A percentile compares a stretch with the other conserved stretches of the same genome.
Conservation (phyloP, 495 filamentous ascomycete genomes). For the Aspergillus coremiiformis region DNA sequence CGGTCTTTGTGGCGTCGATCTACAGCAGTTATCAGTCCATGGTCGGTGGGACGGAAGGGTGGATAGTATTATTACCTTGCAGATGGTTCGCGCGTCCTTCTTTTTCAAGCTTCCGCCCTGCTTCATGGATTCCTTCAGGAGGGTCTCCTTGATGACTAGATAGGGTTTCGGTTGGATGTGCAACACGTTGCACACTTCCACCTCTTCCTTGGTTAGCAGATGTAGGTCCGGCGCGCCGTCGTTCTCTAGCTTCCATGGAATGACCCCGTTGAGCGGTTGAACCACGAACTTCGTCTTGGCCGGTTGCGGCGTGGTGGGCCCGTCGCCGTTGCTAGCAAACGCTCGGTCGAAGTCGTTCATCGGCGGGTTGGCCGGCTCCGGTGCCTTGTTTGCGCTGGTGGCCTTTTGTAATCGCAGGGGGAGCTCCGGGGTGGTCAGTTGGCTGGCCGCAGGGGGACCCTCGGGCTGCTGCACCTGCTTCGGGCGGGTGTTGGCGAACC, state of each 20-base stretch:
- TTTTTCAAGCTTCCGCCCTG: conserved; percentile 81
- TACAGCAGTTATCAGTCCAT: conserved; percentile 18
- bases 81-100: conserved; percentile 71
- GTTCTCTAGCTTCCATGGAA: conserved; percentile 60
- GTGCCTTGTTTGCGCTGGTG: conserved; percentile 24
- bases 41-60: neutral
- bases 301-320: conserved; percentile 31
- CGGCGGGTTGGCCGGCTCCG: conserved; percentile 25
- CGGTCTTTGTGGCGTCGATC: conserved; percentile 59
- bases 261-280: conserved; percentile 46
- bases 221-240: conserved; percentile 77
- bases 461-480: conserved; percentile 55
- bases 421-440: conserved; percentile 71
- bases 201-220: conserved; percentile 76
- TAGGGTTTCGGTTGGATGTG: conserved; percentile 89
- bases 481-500: conserved; percentile 54
- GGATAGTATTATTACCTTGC: conserved; percentile 40
- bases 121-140: conserved; percentile 83
- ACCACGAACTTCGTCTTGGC: conserved; percentile 41
- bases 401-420: conserved; percentile 49
- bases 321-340: conserved; percentile 38
- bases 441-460: conserved; percentile 59
- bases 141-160: conserved; percentile 81
- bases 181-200: conserved; percentile 73
- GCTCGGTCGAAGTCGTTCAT: conserved; percentile 38